These are phyloP conservation scores for Wallacemonas sp. DNA, from an alignment of 208 protist species.

Conservation along the genomic window DNA sequence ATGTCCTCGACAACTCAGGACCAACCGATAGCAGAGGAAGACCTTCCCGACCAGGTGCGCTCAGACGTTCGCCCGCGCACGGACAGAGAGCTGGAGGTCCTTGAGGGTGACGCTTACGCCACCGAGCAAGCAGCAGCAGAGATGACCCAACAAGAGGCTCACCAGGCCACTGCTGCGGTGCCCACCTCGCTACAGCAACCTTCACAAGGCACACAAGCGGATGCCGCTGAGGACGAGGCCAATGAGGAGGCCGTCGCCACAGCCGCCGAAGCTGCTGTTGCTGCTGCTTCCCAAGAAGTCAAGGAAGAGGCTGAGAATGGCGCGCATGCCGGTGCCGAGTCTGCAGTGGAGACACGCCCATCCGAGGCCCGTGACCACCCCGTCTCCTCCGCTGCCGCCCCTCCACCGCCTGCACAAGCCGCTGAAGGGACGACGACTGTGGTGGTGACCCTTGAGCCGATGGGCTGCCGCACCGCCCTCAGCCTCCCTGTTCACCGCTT, in stretches of 20 bases:
- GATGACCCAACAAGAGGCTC: background rate
- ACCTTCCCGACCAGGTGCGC: conserved; percentile 39
- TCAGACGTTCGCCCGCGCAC: conserved; percentile 31
- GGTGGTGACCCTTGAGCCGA: conserved; percentile 31
- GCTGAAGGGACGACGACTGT: conserved; percentile 31
- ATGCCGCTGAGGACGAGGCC: background rate
- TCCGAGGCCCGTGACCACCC: background rate
- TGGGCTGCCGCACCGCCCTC: conserved; percentile 24
- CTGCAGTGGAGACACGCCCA: background rate
- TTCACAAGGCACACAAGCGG: conserved; percentile 33
- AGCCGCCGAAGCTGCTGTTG: background rate
- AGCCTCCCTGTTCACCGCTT: conserved; percentile 31
- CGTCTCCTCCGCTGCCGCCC: background rate
- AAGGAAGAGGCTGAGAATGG: background rate
- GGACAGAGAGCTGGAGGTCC: background rate
- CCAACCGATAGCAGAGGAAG: conserved; percentile 13
- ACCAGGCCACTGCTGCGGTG: background rate
- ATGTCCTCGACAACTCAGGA: background rate
- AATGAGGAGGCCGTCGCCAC: background rate
- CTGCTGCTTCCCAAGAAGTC: background rate
- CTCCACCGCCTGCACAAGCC: background rate
- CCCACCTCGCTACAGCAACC: conserved; percentile 16
- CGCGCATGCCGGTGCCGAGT: background rate
- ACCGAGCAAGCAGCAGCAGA: background rate
- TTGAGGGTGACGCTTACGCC: conserved; percentile 5